Evolutionary conservation across 208 protist species (phyloP).

Genomic region (Acanthamoeba lenticulata): DNA sequence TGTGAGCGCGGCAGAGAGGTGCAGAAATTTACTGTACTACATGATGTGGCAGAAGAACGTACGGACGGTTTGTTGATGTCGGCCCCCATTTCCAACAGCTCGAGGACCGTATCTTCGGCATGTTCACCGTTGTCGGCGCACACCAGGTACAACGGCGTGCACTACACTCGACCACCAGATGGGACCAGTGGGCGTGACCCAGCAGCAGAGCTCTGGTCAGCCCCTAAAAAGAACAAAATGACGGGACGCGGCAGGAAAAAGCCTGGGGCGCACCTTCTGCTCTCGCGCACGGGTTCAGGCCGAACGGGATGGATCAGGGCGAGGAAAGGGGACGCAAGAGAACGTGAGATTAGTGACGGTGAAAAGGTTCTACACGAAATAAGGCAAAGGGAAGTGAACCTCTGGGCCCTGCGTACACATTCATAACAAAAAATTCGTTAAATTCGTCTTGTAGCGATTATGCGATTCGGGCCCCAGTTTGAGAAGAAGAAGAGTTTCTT

Average conservation of each 20-base stretch:
- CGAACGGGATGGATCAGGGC: not conserved
- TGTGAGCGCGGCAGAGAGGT: too few relatives aligned
- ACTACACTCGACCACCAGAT: not conserved
- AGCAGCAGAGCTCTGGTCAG: not conserved
- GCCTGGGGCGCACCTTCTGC: not conserved
- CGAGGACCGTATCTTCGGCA: not conserved
- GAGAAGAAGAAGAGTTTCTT: too few relatives aligned
- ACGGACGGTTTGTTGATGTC: slow-evolving; percentile 31
- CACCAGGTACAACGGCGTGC: not conserved
- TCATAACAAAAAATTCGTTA: too few relatives aligned
- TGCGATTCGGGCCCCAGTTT: too few relatives aligned
- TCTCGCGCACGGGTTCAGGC: too few relatives aligned
- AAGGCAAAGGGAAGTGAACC: too few relatives aligned
- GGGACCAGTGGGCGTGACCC: too few relatives aligned
- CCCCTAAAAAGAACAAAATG: not conserved
- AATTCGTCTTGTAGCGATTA: too few relatives aligned
- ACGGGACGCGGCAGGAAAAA: too few relatives aligned
- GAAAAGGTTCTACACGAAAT: too few relatives aligned
- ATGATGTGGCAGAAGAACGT: not conserved
- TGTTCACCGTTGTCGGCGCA: not conserved
- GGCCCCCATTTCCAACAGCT: not conserved
- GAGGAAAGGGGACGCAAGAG: not conserved
- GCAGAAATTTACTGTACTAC: not conserved
- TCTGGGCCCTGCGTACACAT: too few relatives aligned
- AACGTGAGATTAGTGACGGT: too few relatives aligned